Evolutionary conservation across 257 asterid genomes (phyloP), one percentile per base, ranked within the genome.

Genomic region (Primulina eburnea): DNA sequence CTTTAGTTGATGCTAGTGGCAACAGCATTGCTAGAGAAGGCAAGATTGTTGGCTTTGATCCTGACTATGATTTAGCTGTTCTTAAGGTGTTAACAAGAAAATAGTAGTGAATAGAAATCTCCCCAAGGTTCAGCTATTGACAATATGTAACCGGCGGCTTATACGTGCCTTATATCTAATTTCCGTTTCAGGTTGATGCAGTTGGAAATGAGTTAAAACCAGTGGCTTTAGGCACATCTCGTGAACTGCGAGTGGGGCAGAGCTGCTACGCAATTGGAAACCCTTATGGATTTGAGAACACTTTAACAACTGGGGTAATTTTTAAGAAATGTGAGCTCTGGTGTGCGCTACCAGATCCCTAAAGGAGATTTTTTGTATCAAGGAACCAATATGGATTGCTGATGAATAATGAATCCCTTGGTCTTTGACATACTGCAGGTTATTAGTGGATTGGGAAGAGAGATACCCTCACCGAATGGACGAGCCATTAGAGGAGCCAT

Each of bases 381-480:
- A 11, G 68, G 61, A 30, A 24, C 2, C 26, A 29, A 29, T 20
- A 34, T 33, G 38, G 29, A 35, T 64, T 47, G 20, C 30, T 50
- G 40, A 47, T n/a, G 28, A 55, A 32, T 10, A 7, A 43, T 24
- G 24, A 47, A 6, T 43, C 32, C 16, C 8, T 60, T 62, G 33
- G n/a, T 65, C 52, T 70, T 68, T 81, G 65, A 26, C 60, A 56
- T 62, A 40, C 52, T 69, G 32, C 80, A 90, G 98, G 98, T 92
- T 21, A 80, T 92, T 50, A 90, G 98, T 80, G 96, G 98, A 77
- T 73, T 92, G 68, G 95, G 96, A 50, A 84, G 98, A 74, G 97
- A 92, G 85, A 92, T 92, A 77, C 98, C 97, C 9, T 90, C 97
- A 60, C 97, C 96, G 32, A 90, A 85, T 72, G 98, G 97, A 64